A percentile compares a stretch with the other conserved stretches of the same genome.
phyloP scores from a whole-genome alignment of 345 rosid species.

The Iberis pinnata region DNA sequence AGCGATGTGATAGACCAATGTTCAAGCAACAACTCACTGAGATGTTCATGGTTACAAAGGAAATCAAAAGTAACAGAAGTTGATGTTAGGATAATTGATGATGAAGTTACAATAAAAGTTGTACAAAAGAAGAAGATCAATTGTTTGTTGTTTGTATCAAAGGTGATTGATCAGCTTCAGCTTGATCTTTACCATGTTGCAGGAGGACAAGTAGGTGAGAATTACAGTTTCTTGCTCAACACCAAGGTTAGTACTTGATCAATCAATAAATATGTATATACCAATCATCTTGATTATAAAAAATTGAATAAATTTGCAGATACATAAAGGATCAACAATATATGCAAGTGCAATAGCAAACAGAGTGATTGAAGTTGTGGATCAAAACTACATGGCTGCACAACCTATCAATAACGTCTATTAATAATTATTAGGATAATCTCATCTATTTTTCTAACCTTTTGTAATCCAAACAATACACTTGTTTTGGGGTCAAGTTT shows the following conservation, averaged over 20 bases:
- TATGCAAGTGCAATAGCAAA: slow-evolving; percentile 44
- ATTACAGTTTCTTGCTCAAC: slow-evolving; percentile 68
- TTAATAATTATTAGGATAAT: slow-evolving; percentile 6
- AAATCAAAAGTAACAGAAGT: slow-evolving; percentile 79
- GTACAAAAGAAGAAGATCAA: slow-evolving; percentile 74
- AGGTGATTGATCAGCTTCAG: slow-evolving; percentile 68
- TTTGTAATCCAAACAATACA: too few species aligned
- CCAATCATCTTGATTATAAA: not conserved
- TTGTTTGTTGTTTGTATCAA: slow-evolving; percentile 66
- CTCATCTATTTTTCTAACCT: not conserved
- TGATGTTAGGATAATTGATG: slow-evolving; percentile 75
- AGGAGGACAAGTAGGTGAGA: slow-evolving; percentile 82
- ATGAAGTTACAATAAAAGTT: slow-evolving; percentile 80
- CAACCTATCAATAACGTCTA: slow-evolving; percentile 19
- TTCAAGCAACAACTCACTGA: slow-evolving; percentile 40
- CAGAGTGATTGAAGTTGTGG: slow-evolving; percentile 38
- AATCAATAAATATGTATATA: not conserved
- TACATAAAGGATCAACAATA: slow-evolving; percentile 35
- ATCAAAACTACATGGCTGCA: slow-evolving; percentile 28
- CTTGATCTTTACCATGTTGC: slow-evolving; percentile 81
- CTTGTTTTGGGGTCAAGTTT: not conserved
- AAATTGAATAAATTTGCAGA: slow-evolving; percentile 27
- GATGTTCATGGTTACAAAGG: slow-evolving; percentile 88
- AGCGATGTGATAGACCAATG: slow-evolving; percentile 45
- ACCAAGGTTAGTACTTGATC: slow-evolving; percentile 55